These are phyloP conservation scores for Geoglossum glabrum DNA, from an alignment of 495 filamentous ascomycete genomes.

Conservation along the genomic window DNA sequence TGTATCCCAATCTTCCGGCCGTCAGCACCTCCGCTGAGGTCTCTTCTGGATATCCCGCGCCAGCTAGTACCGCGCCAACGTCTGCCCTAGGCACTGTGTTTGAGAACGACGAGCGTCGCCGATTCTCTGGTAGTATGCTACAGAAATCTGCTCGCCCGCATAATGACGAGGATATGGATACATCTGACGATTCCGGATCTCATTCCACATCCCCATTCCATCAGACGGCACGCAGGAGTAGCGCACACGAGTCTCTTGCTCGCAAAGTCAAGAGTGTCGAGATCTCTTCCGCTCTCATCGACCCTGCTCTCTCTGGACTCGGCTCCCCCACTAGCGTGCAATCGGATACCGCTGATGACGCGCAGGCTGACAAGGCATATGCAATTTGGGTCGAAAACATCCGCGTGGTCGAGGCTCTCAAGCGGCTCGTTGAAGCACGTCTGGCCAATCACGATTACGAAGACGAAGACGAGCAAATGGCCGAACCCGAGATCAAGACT, in stretches of 20 bases:
- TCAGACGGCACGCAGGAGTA: not conserved
- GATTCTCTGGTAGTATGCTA: constrained; percentile 72
- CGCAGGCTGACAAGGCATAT: constrained; percentile 10
- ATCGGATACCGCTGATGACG: constrained; percentile 4
- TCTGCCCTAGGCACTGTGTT: constrained; percentile 68
- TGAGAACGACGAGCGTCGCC: constrained; percentile 60
- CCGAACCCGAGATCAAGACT: constrained; percentile 2
- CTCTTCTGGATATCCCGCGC: constrained; percentile 33
- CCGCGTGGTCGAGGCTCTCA: constrained; percentile 20
- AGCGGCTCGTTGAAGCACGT: constrained; percentile 15
- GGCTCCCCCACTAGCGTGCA: not conserved
- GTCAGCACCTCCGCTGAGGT: constrained; percentile 38
- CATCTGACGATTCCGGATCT: constrained; percentile 1
- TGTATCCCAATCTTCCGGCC: constrained; percentile 75
- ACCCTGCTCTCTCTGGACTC: not conserved
- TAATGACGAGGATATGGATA: not conserved
- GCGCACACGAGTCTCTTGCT: not conserved
- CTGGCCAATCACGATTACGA: constrained; percentile 17
- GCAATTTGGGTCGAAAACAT: constrained; percentile 25
- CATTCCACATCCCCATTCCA: not conserved
- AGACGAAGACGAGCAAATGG: constrained; percentile 9
- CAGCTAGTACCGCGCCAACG: constrained; percentile 45
- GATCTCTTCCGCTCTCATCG: constrained; percentile 1
- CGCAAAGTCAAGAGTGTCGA: not conserved
- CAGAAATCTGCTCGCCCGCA: constrained; percentile 39